A percentile compares a stretch with the other conserved stretches of the same genome.
These are phyloP conservation scores for Gyrodon lividus DNA, from an alignment of 768 basidiomycete genomes.

Conservation along the genomic window DNA sequence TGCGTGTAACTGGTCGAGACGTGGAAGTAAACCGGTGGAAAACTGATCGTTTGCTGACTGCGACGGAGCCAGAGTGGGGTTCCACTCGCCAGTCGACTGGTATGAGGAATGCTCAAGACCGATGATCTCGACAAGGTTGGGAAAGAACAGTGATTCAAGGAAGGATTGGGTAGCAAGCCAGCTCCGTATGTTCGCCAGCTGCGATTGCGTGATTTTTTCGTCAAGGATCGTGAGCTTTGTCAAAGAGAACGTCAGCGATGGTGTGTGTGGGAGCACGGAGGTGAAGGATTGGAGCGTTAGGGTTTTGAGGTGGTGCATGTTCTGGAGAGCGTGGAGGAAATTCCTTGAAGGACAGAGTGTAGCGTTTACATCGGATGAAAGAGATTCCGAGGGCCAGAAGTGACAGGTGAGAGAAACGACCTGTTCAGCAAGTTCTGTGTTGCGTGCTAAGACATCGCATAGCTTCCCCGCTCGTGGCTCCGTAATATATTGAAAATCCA, in stretches of 20 bases:
- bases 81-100: constrained; percentile 13
- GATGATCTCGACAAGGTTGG: constrained; percentile 21
- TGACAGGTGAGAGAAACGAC: constrained; percentile 25
- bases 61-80: background rate
- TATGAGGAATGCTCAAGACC: background rate
- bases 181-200: constrained; percentile 17
- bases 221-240: constrained; percentile 31
- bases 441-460: constrained; percentile 19
- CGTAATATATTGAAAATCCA: constrained; percentile 17
- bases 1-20: constrained; percentile 27
- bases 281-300: constrained; percentile 28
- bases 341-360: constrained; percentile 14
- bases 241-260: constrained; percentile 22
- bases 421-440: constrained; percentile 20
- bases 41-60: background rate
- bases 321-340: constrained; percentile 25
- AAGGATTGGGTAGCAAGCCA: constrained; percentile 26
- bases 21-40: constrained; percentile 16
- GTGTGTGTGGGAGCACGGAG: constrained; percentile 17
- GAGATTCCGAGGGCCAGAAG: constrained; percentile 17
- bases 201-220: constrained; percentile 19
- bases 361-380: constrained; percentile 4
- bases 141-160: constrained; percentile 29
- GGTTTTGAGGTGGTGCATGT: constrained; percentile 29
- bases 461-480: constrained; percentile 17